Evolutionary conservation across 169 alveolate genomes (phyloP).

Genomic region (Plasmodium coatneyi): DNA sequence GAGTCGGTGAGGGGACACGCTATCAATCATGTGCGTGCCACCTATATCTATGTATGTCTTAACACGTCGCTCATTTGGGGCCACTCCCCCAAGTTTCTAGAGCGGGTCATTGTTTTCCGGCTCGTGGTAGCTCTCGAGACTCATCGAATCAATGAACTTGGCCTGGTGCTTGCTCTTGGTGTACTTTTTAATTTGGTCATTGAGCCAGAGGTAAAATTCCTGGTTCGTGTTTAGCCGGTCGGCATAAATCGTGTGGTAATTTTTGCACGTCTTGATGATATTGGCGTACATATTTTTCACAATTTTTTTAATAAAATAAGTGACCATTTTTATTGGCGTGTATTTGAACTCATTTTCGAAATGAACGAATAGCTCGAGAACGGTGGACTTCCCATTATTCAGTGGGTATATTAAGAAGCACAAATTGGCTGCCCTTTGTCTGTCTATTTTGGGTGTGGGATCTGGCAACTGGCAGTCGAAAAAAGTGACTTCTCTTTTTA

Average conservation of each 20-base stretch:
- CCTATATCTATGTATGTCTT: background rate
- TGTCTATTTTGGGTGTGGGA: constrained; percentile 66
- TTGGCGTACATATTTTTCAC: constrained; percentile 78
- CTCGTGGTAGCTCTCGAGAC: constrained; percentile 63
- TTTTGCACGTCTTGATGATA: constrained; percentile 76
- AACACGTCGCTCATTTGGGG: background rate
- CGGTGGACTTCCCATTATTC: constrained; percentile 76
- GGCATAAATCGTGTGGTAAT: constrained; percentile 69
- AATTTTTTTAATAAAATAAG: constrained; percentile 77
- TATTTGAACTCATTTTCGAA: constrained; percentile 77
- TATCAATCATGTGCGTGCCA: background rate
- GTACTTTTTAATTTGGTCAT: constrained; percentile 26
- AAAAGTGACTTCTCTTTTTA: constrained; percentile 43
- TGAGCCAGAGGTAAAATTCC: constrained; percentile 79
- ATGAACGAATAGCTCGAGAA: constrained; percentile 77
- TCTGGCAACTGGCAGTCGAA: constrained; percentile 35
- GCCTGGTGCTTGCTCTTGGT: constrained; percentile 23
- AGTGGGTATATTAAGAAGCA: constrained; percentile 78
- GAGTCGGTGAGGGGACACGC: background rate
- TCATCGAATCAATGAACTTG: constrained; percentile 47
- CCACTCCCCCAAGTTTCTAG: background rate
- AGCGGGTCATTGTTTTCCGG: constrained; percentile 32
- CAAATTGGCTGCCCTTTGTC: constrained; percentile 78
- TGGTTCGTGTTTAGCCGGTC: constrained; percentile 47
- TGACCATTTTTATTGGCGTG: constrained; percentile 78